phyloP scores from a whole-genome alignment of 805 yeast species.

The Wickerhamiella australiensis region DNA sequence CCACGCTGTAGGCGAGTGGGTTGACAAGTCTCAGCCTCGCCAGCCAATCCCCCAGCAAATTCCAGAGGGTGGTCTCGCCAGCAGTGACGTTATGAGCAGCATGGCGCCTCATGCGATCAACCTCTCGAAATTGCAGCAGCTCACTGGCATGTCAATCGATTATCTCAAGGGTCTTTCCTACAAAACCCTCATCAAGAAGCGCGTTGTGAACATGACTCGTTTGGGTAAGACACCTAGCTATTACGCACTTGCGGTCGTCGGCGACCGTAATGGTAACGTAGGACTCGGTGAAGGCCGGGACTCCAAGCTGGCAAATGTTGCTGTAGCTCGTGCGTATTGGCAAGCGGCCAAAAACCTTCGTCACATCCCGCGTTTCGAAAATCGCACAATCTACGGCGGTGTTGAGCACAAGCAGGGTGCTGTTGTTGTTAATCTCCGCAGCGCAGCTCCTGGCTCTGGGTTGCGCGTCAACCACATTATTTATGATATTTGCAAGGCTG shows the following conservation, averaged over 20 bases:
- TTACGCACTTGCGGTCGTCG: constrained; percentile 79
- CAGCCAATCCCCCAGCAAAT: constrained; percentile 45
- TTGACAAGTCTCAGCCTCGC: constrained; percentile 40
- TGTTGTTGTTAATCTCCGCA: constrained; percentile 63
- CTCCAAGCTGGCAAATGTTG: constrained; percentile 58
- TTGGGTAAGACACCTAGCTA: constrained; percentile 39
- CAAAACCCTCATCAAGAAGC: constrained; percentile 34
- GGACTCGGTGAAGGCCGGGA: constrained; percentile 95
- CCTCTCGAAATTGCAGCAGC: constrained; percentile 25
- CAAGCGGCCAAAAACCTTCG: constrained; percentile 78
- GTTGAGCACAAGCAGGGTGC: constrained; percentile 79
- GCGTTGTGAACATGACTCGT: constrained; percentile 82
- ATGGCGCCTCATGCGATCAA: constrained; percentile 25
- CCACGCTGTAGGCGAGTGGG: constrained; percentile 37
- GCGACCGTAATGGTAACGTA: constrained; percentile 85
- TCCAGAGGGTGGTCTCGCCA: constrained; percentile 35
- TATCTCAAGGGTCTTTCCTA: constrained; percentile 22
- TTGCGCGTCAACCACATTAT: constrained; percentile 81
- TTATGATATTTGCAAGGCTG: constrained; percentile 81
- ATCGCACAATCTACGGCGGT: constrained; percentile 80
- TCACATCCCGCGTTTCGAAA: constrained; percentile 75
- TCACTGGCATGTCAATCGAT: constrained; percentile 25
- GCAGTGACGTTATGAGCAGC: constrained; percentile 27
- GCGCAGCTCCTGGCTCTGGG: constrained; percentile 91
- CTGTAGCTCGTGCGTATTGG: constrained; percentile 80